Evolutionary conservation across 169 alveolate genomes (phyloP), one percentile per base, ranked within the genome.

Genomic region (Plasmodium fragile): DNA sequence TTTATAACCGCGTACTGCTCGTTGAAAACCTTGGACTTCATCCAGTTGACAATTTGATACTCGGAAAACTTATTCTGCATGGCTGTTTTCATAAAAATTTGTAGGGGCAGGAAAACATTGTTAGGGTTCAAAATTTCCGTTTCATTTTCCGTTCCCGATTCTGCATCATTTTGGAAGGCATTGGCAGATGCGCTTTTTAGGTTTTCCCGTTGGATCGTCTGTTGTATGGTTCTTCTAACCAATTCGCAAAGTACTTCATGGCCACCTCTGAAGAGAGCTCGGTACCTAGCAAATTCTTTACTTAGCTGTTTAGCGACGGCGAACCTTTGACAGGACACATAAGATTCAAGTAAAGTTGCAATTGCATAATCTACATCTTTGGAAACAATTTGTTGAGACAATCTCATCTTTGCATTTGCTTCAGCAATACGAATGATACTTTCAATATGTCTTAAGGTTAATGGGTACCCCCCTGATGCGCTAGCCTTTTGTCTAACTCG

Each of bases 361-460:
- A 99, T 99, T 6, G 99, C 99, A 52, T 97, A 96, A 95, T 99
- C 99, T 53, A 99, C 98, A 96, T 99, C 99, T 73, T 92, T 92
- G 55, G 98, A 96, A 84, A 98, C 97, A 65, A 99, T 99, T 70
- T 96, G 96, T 75, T 98, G 99, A 83, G 99, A 97, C 25, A 99
- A 96, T 77, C 99, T 97, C 99, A 99, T 99, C 95, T 97, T 98
- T 22, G 99, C 99, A 94, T 97, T 97, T 36, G 99, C 99, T 96
- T 99, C 99, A 4, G 99, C 98, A 92, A 99, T 98, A 92, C 99
- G 96, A 82, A 99, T 96, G 32, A 99, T 96, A 59, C 99, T 97
- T 95, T 98, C 99, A 52, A 99, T 96, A 95, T 99, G 99, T 80
- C 99, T 96, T 53, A 98, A 98, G 7, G 99, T 99, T 85, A 99